phyloP scores from a whole-genome alignment of 2,329 filamentous ascomycete genomes.

The Bipolaris cookei region DNA sequence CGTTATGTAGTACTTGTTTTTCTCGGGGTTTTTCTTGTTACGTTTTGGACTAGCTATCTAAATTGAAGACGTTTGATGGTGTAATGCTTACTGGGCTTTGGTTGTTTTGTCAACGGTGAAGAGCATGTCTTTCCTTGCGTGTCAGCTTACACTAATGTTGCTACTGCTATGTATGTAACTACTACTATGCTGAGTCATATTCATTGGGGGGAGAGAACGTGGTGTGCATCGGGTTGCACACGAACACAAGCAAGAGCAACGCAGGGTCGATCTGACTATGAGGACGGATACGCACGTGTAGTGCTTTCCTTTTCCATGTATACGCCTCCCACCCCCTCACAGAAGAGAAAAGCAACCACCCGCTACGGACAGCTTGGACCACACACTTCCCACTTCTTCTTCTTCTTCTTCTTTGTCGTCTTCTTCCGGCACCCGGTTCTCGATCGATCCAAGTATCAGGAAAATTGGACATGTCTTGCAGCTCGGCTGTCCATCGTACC shows the following conservation, averaged over 20 bases:
- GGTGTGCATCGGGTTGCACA: constrained; percentile 1
- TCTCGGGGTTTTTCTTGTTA: constrained; percentile 5
- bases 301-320: constrained; percentile 7
- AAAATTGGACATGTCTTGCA: neutral
- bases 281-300: constrained; percentile 15
- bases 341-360: constrained; percentile 4
- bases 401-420: neutral
- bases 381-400: neutral
- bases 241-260: neutral
- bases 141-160: neutral
- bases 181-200: neutral
- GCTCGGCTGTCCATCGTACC: neutral
- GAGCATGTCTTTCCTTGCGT: neutral
- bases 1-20: constrained; percentile 14
- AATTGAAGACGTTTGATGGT: constrained; percentile 24
- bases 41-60: constrained; percentile 13
- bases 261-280: constrained; percentile 6
- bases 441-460: neutral
- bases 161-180: neutral
- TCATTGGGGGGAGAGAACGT: constrained; percentile 1
- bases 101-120: neutral
- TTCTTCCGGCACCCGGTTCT: neutral
- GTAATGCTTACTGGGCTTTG: constrained; percentile 9
- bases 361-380: neutral
- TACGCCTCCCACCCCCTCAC: neutral